Evolutionary conservation across 441 rosid species (phyloP), one percentile per base, ranked within the genome.

Genomic region (Jatropha podagrica): DNA sequence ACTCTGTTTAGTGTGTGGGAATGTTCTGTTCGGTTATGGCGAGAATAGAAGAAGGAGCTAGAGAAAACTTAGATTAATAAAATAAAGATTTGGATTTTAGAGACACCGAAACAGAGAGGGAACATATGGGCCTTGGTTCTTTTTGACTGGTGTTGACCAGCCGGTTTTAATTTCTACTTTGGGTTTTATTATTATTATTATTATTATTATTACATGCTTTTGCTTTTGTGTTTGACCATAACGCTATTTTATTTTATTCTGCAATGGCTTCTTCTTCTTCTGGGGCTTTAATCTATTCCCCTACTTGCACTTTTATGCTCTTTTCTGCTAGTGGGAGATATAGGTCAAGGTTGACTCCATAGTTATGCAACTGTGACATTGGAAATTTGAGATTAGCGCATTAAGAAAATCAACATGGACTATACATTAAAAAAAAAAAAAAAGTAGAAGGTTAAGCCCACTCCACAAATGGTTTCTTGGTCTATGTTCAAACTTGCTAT

Each of bases 131-230:
- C 10, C 70, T 52, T 46, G 65, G 13, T 38, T 18, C 63, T 54
- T 61, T 76, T 76, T 76, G 75, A 76, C 75, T 76, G 56, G 1
- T 54, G 71, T 76, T 76, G 79, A 76, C 79, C 56, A 48, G 48
- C 14, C 73, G 32, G 46, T 69, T 63, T 70, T 60, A 37, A 18
- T 13, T 56, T 46, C n/a, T 20, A 9, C 26, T 65, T 69, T 54
- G 42, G 65, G 26, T 40, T 40, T 46, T 27, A 51, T 32, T 32
- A 32, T 32, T 32, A 32, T 32, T 32, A 32, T 32, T 32, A 32
- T 2, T 23, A 23, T 23, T 23, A 23, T 23, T 23, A 23, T 23
- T 23, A 23, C 23, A 15, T 51, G 7, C 12, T 56, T 18, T 7
- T 8, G 3, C 17, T 32, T 37, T 54, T 37, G 4, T 8, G 37